Evolutionary conservation across 768 basidiomycete genomes (phyloP), one percentile per base, ranked within the genome.

Genomic region (Dendrothele bispora): DNA sequence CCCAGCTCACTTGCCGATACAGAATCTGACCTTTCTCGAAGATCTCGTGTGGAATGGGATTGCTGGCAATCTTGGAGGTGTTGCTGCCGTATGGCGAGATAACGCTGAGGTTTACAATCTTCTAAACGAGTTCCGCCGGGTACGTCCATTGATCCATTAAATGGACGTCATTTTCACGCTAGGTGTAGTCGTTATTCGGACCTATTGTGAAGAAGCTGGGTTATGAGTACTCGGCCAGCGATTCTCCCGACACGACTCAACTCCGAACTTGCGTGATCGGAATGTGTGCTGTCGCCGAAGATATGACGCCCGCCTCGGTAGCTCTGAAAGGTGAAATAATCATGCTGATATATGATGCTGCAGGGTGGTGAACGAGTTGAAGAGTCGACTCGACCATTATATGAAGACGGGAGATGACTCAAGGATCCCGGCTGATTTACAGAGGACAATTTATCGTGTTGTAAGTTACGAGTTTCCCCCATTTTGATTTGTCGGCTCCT

Each of bases 341-440:
- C n/a, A n/a, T n/a, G n/a, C n/a, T n/a, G n/a, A n/a, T n/a, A n/a
- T n/a, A n/a, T n/a, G n/a, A 40, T 32, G 21, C 27, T 43, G n/a
- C 52, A 86, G 82, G 26, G 78, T 81, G 7, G 56, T 88, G 25
- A 65, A 71, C 25, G 79, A 82, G 54, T 70, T 87, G 34, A 64
- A 68, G 55, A 63, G 65, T 5, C 75, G 82, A 48, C 98, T 98
- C 72, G 68, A 72, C 30, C 68, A 79, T 26, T 91, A 84, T 61
- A 63, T 86, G 57, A 75, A 81, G 50, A 88, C 82, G 12, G 81
- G 81, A 7, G 88, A 95, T 59, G 81, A 88, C 57, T 86, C 86
- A 0, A 73, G 66, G 43, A 91, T 99, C 54, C 90, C 91, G 7
- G 79, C 83, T 24, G 95, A 98, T 68, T 66, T 98, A 37, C 78